These are phyloP conservation scores for Fusarium austroafricanum DNA, from an alignment of 2,329 filamentous ascomycete species.

Conservation along the genomic window DNA sequence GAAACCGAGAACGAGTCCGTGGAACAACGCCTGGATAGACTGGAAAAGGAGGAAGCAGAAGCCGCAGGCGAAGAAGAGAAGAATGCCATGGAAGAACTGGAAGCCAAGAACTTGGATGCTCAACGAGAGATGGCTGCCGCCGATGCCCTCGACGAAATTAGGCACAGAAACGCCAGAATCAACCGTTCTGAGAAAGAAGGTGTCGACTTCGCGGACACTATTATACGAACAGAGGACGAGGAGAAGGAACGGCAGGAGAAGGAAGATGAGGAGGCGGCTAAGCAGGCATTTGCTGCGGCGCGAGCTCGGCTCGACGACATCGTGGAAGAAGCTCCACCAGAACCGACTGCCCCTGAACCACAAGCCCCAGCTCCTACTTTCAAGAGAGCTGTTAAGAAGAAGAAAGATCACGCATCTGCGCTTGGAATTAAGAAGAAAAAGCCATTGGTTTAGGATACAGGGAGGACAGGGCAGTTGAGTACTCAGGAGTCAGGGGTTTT, in stretches of 20 bases:
- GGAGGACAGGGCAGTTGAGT: constrained; percentile 51
- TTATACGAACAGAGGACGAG: constrained; percentile 66
- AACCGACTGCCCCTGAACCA: constrained; percentile 11
- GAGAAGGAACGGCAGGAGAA: constrained; percentile 75
- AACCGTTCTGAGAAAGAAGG: constrained; percentile 79
- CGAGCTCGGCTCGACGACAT: constrained; percentile 65
- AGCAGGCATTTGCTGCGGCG: constrained; percentile 77
- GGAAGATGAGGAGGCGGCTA: constrained; percentile 86
- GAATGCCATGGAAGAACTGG: constrained; percentile 94
- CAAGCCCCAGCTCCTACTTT: constrained; percentile 60
- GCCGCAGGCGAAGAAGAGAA: constrained; percentile 75
- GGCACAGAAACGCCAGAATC: constrained; percentile 88
- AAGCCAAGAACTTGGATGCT: constrained; percentile 92
- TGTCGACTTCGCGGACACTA: constrained; percentile 67
- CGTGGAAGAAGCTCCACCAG: constrained; percentile 59
- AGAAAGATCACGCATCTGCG: constrained; percentile 80
- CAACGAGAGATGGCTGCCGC: constrained; percentile 97
- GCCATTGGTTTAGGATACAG: constrained; percentile 54
- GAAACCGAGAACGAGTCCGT: constrained; percentile 79
- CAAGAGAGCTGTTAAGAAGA: constrained; percentile 83
- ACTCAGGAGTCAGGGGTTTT: background rate
- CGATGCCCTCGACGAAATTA: constrained; percentile 94
- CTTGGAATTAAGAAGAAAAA: constrained; percentile 93
- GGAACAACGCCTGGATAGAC: constrained; percentile 84
- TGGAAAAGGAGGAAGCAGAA: constrained; percentile 80